These are phyloP conservation scores for Populus hybrid DNA, from an alignment of 441 rosid genomes.

Conservation along the genomic window DNA sequence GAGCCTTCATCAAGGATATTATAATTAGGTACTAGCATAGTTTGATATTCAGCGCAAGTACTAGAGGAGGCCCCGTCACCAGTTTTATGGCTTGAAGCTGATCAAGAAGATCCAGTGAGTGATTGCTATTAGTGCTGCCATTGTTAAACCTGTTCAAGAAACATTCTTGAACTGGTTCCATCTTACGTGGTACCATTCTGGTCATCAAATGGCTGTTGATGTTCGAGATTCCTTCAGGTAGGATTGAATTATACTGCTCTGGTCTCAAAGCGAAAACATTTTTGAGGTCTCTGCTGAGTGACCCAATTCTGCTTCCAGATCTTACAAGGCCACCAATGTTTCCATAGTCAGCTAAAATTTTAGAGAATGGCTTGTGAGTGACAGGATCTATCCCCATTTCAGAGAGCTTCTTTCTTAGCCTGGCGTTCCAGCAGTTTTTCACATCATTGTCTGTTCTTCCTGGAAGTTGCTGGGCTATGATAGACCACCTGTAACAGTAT, in stretches of 20 bases:
- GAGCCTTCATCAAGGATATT: constrained; percentile 14
- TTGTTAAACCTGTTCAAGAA: constrained; percentile 11
- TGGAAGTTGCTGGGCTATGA: constrained; percentile 88
- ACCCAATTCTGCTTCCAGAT: constrained; percentile 31
- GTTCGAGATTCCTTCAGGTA: constrained; percentile 18
- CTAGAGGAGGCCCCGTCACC: constrained; percentile 52
- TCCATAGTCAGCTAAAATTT: constrained; percentile 35
- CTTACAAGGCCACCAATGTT: constrained; percentile 23
- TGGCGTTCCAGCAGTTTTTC: constrained; percentile 93
- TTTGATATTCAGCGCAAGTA: constrained; percentile 24
- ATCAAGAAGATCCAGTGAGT: constrained; percentile 58
- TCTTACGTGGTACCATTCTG: constrained; percentile 16
- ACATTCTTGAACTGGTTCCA: constrained; percentile 24
- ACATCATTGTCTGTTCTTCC: constrained; percentile 96
- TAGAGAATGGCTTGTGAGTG: constrained; percentile 96
- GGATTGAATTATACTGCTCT: constrained; percentile 8
- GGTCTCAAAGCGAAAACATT: constrained; percentile 28
- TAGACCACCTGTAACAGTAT: constrained; percentile 61
- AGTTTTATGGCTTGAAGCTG: constrained; percentile 76
- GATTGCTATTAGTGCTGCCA: constrained; percentile 3
- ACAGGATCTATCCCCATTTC: constrained; percentile 99
- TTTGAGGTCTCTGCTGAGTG: constrained; percentile 42
- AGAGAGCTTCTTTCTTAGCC: constrained; percentile 83
- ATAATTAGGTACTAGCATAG: constrained; percentile 14
- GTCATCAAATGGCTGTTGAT: constrained; percentile 18